Evolutionary conservation across 192 early-diverging fungal species (phyloP), one percentile per base, ranked within the genome.

Genomic region (Umbelopsis sp.): DNA sequence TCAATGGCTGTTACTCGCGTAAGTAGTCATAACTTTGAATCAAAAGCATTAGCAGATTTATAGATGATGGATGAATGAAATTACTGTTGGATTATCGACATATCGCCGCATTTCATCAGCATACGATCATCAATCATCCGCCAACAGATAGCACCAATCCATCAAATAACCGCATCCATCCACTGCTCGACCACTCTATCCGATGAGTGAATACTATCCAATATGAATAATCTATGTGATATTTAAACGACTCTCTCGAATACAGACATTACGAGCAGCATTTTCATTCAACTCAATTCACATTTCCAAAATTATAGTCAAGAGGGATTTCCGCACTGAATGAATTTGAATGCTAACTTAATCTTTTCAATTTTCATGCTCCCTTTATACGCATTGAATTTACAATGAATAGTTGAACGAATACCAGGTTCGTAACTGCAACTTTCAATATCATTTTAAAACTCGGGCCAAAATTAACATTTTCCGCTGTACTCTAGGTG

Each of bases 401-500:
- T 71, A 24, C 17, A 16, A 7, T 22, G 22, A 34, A 51, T 62
- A 75, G 73, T 75, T 75, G 49, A 56, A 70, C 73, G 73, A 75
- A 69, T 75, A 75, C 65, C 73, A 75, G 73, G 47, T 49, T 49
- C 1, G 47, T 49, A 49, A 16, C 20, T 16, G 16, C 47, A 9
- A 49, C 47, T 49, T 49, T 4, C 11, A 49, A 9, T n/a, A n/a
- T 21, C 20, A 4, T n/a, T 49, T n/a, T n/a, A 21, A n/a, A 9
- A 17, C 47, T 16, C 10, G 16, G 0, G 47, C n/a, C 8, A 17
- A 49, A 49, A 2, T 16, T 49, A 17, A 49, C n/a, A 16, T 21
- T 49, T 41, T 6, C 12, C 12, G 38, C 38, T 41, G 12, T 11
- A 41, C 4, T 21, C 14, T 49, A 49, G 47, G 94, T 99, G 82